Percentiles rank a stretch among this genome's conserved stretches.
phyloP scores from a whole-genome alignment of 345 rosid genomes.

The Garcia nutans region DNA sequence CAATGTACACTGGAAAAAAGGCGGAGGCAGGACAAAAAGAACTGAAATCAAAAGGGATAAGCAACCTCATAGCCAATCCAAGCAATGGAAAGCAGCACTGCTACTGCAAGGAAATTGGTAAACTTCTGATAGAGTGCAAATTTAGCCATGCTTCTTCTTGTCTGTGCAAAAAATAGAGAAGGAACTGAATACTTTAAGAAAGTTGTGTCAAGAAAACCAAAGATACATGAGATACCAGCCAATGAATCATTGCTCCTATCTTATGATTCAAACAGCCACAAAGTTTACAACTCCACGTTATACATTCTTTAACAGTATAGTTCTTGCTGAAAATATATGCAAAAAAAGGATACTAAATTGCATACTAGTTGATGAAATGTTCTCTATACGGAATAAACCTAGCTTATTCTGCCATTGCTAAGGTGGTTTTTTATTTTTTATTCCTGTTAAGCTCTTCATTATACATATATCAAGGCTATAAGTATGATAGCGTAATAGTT shows the following conservation, averaged over 20 bases:
- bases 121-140: slow-evolving; percentile 51
- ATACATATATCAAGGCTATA: no score
- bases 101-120: slow-evolving; percentile 48
- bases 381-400: no score
- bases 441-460: no score
- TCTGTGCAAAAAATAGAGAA: slow-evolving; percentile 27
- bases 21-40: neutral
- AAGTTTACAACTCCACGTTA: no score
- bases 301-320: neutral
- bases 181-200: neutral
- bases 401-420: no score
- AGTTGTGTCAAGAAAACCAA: neutral
- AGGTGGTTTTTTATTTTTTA: no score
- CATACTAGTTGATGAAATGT: no score
- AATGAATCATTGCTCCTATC: neutral
- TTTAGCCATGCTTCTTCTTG: slow-evolving; percentile 39
- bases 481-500: no score
- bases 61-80: slow-evolving; percentile 55
- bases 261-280: no score
- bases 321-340: no score
- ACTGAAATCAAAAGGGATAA: neutral
- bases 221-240: neutral
- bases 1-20: neutral
- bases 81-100: slow-evolving; percentile 49
- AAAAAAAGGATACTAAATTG: no score